These are phyloP conservation scores for Aspergillus flavus DNA, from an alignment of 2,329 filamentous ascomycete genomes.

Conservation along the genomic window DNA sequence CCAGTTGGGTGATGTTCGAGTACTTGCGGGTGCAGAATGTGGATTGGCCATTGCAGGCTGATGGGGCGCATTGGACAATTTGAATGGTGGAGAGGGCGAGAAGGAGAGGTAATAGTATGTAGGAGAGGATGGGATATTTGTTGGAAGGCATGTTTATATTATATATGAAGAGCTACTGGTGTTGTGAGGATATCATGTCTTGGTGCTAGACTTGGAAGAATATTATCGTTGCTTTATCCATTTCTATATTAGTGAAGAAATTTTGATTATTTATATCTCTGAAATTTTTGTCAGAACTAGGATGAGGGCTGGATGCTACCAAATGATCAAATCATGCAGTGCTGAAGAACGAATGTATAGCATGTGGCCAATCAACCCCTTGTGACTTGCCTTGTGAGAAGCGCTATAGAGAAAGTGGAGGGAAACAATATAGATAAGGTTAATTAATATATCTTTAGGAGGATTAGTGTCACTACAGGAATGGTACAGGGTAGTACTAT, in stretches of 20 bases:
- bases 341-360: neutral
- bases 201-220: too few relatives aligned
- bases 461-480: neutral
- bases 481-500: neutral
- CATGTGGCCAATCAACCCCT: slow-evolving; percentile 3
- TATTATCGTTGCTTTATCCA: neutral
- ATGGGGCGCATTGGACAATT: slow-evolving; percentile 8
- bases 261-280: neutral
- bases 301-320: neutral
- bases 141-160: neutral
- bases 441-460: too few relatives aligned
- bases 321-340: slow-evolving; percentile 1
- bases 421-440: neutral
- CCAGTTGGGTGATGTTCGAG: slow-evolving; percentile 63
- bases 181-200: neutral
- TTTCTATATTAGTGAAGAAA: neutral
- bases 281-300: neutral
- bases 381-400: neutral
- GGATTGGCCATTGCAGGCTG: slow-evolving; percentile 60
- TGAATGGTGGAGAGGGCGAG: slow-evolving; percentile 7
- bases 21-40: slow-evolving; percentile 61
- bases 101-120: slow-evolving; percentile 8
- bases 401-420: neutral
- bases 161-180: neutral
- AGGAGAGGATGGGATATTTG: slow-evolving; percentile 2